Evolutionary conservation across 768 basidiomycete genomes (phyloP), one percentile per base, ranked within the genome.

Genomic region (Neoboletus magnificus): DNA sequence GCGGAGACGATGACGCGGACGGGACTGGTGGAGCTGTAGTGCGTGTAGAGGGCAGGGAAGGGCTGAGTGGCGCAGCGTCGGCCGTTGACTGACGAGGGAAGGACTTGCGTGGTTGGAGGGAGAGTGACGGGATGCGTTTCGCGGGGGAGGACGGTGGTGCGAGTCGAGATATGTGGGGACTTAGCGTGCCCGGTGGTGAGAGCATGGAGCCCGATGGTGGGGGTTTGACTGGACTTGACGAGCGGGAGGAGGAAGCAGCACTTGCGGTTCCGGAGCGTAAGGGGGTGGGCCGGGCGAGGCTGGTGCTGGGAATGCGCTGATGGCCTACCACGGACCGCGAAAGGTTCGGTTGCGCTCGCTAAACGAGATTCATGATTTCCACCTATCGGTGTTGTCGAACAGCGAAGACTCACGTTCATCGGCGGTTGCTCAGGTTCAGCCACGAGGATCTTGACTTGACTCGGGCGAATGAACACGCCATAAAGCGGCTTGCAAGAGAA

Each of bases 381-480:
- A 23, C 32, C 40, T 47, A 37, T 43, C 29, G 33, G 2, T 22
- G 46, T 7, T 16, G 29, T 25, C 27, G 29, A 54, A 44, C 16
- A 5, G 33, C 0, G 9, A 23, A n/a, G 37, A 62, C 69, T 69
- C 58, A 71, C 69, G 42, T 39, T 71, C 32, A 42, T 57, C 32
- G 61, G 52, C 15, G 42, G 59, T n/a, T 59, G 71, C 13, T 71
- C 70, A 18, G 60, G 56, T 30, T 71, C 67, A 10, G 56, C 46
- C 18, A 79, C 80, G 63, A 80, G 74, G 25, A 86, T 71, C 67
- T 82, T 91, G 59, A 98, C 90, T 69, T 93, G 89, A 66, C 88
- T 88, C 0, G 89, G 83, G 35, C 91, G 79, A 6, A 98, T 86
- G 68, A 99, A 98, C 29, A 98, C 89, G 45, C 97, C 97, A 74